phyloP scores from a whole-genome alignment of 805 yeast species.

The Wickerhamomyces mucosus region DNA sequence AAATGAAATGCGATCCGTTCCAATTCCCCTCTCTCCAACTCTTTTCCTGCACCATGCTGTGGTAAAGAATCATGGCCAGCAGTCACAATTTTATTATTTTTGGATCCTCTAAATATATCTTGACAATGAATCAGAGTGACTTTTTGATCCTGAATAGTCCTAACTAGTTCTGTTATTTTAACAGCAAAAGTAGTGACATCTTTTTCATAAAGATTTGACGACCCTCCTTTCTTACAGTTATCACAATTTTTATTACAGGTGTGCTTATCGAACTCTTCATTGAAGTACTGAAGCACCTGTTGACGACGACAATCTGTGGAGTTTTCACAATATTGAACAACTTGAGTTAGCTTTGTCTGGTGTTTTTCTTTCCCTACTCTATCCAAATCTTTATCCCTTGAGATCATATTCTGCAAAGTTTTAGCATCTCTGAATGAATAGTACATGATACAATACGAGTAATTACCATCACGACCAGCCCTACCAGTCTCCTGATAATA shows the following conservation, averaged over 20 bases:
- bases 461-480: constrained; percentile 92
- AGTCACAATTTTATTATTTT: constrained; percentile 46
- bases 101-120: constrained; percentile 73
- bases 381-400: constrained; percentile 61
- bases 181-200: constrained; percentile 65
- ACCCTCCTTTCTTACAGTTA: constrained; percentile 52
- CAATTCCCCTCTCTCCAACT: constrained; percentile 53
- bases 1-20: constrained; percentile 80
- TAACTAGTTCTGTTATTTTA: constrained; percentile 50
- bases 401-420: constrained; percentile 65
- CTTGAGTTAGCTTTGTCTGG: constrained; percentile 66
- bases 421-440: constrained; percentile 77
- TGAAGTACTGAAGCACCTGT: constrained; percentile 84
- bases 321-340: constrained; percentile 87
- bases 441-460: constrained; percentile 74
- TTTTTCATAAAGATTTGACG: constrained; percentile 34
- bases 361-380: constrained; percentile 65
- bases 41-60: constrained; percentile 66
- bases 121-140: constrained; percentile 77
- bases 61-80: constrained; percentile 51
- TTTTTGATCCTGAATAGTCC: constrained; percentile 40
- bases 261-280: constrained; percentile 63
- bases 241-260: constrained; percentile 74
- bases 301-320: constrained; percentile 81
- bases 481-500: constrained; percentile 98